Evolutionary conservation across 352 stramenopile species (phyloP).

Genomic region (Pythium myriotylum): DNA sequence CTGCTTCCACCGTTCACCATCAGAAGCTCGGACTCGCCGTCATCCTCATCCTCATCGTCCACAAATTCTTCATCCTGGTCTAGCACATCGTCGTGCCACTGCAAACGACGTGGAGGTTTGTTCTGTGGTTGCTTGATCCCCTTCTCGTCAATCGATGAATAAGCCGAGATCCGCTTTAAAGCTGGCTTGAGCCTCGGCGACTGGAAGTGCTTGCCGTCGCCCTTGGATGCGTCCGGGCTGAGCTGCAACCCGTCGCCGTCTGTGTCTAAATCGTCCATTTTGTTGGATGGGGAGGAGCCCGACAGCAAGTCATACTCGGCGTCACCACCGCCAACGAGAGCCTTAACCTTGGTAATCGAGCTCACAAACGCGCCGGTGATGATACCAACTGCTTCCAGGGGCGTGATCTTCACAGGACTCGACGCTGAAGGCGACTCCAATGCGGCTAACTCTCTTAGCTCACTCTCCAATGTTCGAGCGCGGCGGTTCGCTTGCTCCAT

Average conservation of each 20-base stretch:
- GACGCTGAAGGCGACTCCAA: constrained; percentile 37
- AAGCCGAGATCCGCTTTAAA: constrained; percentile 81
- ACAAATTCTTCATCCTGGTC: constrained; percentile 79
- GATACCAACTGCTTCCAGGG: constrained; percentile 59
- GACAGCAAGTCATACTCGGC: constrained; percentile 80
- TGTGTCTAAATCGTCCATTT: constrained; percentile 75
- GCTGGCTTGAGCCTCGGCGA: constrained; percentile 51
- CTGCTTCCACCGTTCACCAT: constrained; percentile 52
- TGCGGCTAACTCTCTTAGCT: constrained; percentile 72
- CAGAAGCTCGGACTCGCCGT: constrained; percentile 54
- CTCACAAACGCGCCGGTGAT: constrained; percentile 62
- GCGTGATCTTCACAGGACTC: constrained; percentile 51
- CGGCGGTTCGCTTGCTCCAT: constrained; percentile 84
- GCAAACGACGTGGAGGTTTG: constrained; percentile 48
- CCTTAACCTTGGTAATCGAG: constrained; percentile 64
- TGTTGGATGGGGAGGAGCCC: constrained; percentile 44
- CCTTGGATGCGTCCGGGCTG: constrained; percentile 63
- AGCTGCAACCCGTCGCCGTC: constrained; percentile 85
- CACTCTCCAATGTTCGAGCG: constrained; percentile 66
- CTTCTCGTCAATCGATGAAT: constrained; percentile 50
- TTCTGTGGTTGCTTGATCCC: constrained; percentile 36
- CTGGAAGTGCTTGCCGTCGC: constrained; percentile 64
- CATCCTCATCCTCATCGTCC: constrained; percentile 49
- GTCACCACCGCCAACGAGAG: constrained; percentile 54
- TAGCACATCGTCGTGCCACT: constrained; percentile 80